phyloP scores from a whole-genome alignment of 495 filamentous ascomycete genomes.

The Viridothelium virens region DNA sequence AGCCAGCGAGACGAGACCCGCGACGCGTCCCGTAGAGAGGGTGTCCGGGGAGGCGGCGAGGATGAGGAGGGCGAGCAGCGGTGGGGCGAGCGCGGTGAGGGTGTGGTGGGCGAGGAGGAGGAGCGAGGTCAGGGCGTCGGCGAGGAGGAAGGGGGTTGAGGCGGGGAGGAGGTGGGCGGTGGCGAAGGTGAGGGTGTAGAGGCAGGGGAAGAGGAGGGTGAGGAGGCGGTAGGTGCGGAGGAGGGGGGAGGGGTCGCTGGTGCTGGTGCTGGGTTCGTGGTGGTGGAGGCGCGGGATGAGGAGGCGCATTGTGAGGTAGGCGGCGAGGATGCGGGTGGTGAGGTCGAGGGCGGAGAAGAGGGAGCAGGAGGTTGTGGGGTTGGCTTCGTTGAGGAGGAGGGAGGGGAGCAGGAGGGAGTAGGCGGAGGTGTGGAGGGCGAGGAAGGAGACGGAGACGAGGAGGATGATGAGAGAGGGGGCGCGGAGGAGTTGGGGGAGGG shows the following conservation, averaged over 20 bases:
- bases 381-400: constrained; percentile 4
- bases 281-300: background rate
- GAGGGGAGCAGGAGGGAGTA: constrained; percentile 3
- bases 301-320: constrained; percentile 2
- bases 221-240: constrained; percentile 9
- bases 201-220: background rate
- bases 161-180: constrained; percentile 1
- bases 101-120: background rate
- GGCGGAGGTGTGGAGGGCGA: constrained; percentile 7
- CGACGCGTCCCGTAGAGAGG: background rate
- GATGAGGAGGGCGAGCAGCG: background rate
- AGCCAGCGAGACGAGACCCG: background rate
- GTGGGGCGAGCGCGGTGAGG: background rate
- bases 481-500: background rate
- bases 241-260: background rate
- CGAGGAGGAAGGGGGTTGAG: background rate
- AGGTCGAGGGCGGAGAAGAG: constrained; percentile 6
- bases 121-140: background rate
- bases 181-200: constrained; percentile 6
- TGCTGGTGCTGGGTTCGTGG: background rate
- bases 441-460: constrained; percentile 10
- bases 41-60: constrained; percentile 1
- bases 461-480: constrained; percentile 8
- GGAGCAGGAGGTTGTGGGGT: background rate
- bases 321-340: constrained; percentile 2